A percentile compares a stretch with the other conserved stretches of the same genome.
Conservation (phyloP, 2,329 filamentous ascomycete species). For the Pseudocercospora fijiensis region DNA sequence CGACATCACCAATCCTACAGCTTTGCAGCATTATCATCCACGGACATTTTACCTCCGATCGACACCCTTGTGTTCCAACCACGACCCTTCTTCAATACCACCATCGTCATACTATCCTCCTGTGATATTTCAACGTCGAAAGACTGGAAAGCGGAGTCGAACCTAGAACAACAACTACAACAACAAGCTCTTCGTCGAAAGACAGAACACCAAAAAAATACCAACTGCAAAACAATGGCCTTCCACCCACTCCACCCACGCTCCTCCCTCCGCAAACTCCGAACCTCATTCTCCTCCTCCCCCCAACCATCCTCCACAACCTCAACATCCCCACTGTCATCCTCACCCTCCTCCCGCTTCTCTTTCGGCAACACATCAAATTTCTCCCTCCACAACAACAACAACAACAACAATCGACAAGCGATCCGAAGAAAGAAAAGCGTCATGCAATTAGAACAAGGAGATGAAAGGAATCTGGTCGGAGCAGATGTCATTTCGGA, state of each 20-base stretch:
- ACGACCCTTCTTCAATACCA: not conserved
- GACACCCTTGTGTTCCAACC: not conserved
- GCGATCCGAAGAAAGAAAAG: conserved; percentile 35
- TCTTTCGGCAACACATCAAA: conserved; percentile 26
- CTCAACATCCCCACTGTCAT: conserved; percentile 24
- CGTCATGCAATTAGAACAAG: conserved; percentile 34
- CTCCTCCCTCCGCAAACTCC: conserved; percentile 33
- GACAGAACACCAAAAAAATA: not conserved
- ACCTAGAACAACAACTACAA: no score
- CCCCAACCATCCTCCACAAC: conserved; percentile 12
- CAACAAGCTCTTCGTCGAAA: not conserved
- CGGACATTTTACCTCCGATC: not conserved
- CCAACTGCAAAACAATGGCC: no score
- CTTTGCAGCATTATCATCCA: no score
- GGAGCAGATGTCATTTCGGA: conserved; percentile 25
- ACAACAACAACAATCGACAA: conserved; percentile 12
- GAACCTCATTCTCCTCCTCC: conserved; percentile 29
- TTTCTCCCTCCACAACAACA: conserved; percentile 18
- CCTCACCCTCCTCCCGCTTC: conserved; percentile 24
- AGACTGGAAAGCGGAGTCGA: no score
- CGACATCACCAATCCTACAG: not conserved
- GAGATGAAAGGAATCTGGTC: conserved; percentile 32
- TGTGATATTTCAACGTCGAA: not conserved
- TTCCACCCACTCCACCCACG: conserved; percentile 27
- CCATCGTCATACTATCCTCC: not conserved